Base-by-base conservation (phyloP, 495 filamentous ascomycete genomes). In the Penicillium argentinense region DNA sequence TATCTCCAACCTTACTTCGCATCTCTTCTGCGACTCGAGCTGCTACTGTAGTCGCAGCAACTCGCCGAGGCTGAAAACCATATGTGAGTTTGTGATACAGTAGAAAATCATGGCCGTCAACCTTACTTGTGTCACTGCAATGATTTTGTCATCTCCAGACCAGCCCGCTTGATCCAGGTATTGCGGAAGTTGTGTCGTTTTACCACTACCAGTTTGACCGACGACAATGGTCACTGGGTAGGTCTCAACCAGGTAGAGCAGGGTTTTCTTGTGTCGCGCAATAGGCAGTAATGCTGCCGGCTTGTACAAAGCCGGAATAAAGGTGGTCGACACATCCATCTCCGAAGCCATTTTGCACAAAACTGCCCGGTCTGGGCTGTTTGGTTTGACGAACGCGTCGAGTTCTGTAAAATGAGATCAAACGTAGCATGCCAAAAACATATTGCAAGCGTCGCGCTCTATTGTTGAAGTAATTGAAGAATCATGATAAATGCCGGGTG, bases 21-120 rank as follows among this genome's bases (percentile, higher is more conserved):
- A 91, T 86, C 67, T 99, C 93, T 52, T 96, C 87, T 3, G 93
- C 95, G 13, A 98, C 93, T 60, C 93, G 75, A 9, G 84, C 77
- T 32, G 95, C 93, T 25, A 98, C 89, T 6, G 90, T 95, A 8
- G 89, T 95, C 30, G 91, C 93, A 53, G 93, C 93, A 32, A 98
- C 89, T 54, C 95, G 78, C 13, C 93, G 84, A 22, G 93, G 93
- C 88, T 97, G 45, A 16, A 39, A 37, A 49, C 13, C 5, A 12
- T 27, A 13, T 6, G 23, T 19, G 2, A 9, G 23, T 13, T 24
- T n/a, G 0, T 37, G 28, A 12, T 16, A 9, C 3, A 19, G n/a
- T n/a, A n/a, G n/a, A 14, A 4, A 47, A 22, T 5, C 6, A 42
- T 37, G 42, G 42, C 37, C 28, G 14, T 5, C 24, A 23, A 18